A percentile compares a stretch with the other conserved stretches of the same genome.
These are phyloP conservation scores for Penicillium cinerascens DNA, from an alignment of 495 filamentous ascomycete species.

Conservation along the genomic window DNA sequence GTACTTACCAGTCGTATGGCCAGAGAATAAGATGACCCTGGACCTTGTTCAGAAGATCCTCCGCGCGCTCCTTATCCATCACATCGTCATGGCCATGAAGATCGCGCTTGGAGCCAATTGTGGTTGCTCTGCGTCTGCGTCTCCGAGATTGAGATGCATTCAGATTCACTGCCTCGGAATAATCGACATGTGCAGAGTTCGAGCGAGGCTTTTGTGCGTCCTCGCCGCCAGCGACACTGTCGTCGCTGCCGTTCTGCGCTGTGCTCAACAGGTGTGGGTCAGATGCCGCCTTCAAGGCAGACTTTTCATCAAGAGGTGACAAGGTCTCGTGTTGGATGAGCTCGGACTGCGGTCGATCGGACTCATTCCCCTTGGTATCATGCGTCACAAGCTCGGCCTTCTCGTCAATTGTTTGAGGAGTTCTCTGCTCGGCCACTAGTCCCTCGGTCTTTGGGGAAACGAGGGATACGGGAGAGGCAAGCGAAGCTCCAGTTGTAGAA, in stretches of 20 bases:
- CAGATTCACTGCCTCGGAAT: constrained; percentile 49
- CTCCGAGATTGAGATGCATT: constrained; percentile 44
- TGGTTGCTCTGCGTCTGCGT: constrained; percentile 69
- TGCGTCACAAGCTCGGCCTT: constrained; percentile 14
- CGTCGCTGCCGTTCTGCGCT: constrained; percentile 19
- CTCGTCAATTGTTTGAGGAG: constrained; percentile 25
- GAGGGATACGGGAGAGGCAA: constrained; percentile 20
- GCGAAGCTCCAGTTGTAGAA: constrained; percentile 9
- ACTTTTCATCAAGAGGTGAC: constrained; percentile 43
- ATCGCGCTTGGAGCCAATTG: constrained; percentile 67
- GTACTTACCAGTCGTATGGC: constrained; percentile 81
- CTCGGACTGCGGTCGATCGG: constrained; percentile 24
- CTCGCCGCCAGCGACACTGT: constrained; percentile 21
- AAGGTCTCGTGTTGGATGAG: constrained; percentile 26
- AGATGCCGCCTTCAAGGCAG: constrained; percentile 30
- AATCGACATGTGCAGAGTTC: constrained; percentile 37
- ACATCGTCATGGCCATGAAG: constrained; percentile 71
- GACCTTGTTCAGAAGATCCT: constrained; percentile 73
- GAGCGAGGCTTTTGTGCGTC: constrained; percentile 34
- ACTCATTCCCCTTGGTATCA: constrained; percentile 6
- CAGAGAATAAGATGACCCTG: constrained; percentile 89
- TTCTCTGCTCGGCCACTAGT: constrained; percentile 18
- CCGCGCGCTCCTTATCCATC: constrained; percentile 67
- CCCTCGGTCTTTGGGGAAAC: constrained; percentile 21
- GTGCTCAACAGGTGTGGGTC: constrained; percentile 16